phyloP scores from a whole-genome alignment of 148 eudicot genomes.

The Simmondsia chinensis region DNA sequence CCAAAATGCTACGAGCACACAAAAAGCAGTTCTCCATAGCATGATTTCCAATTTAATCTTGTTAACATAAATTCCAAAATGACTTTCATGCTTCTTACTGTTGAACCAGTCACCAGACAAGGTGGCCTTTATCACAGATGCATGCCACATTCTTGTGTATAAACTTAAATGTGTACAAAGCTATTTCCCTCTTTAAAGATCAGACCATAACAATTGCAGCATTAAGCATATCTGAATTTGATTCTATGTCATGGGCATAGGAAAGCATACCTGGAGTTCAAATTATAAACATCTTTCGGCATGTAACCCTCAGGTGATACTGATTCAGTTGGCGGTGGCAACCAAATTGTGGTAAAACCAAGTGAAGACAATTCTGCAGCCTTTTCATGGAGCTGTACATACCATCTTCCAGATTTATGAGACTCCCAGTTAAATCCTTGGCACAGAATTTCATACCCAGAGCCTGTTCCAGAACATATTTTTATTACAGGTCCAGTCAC shows the following conservation, averaged over 20 bases:
- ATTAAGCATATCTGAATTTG: neutral
- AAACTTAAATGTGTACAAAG: no score
- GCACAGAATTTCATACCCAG: constrained; percentile 83
- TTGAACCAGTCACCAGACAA: no score
- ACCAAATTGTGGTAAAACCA: constrained; percentile 87
- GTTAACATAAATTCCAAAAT: no score
- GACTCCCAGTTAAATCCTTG: constrained; percentile 99
- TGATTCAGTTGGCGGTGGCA: constrained; percentile 97
- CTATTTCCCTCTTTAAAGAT: neutral
- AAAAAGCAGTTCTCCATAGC: no score
- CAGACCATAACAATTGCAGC: neutral
- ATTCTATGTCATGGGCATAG: no score
- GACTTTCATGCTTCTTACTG: no score
- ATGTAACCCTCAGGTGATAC: constrained; percentile 99
- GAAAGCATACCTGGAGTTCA: constrained; percentile 71
- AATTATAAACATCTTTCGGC: constrained; percentile 92
- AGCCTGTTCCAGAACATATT: constrained; percentile 71
- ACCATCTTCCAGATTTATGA: constrained; percentile 91
- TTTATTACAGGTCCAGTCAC: constrained; percentile 20
- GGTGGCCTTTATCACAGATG: no score
- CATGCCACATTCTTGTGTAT: no score
- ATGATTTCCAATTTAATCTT: no score
- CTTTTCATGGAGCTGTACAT: constrained; percentile 62
- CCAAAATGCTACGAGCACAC: no score
- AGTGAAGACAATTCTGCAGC: constrained; percentile 57